Percentiles rank a stretch among this genome's conserved stretches.
Conservation (phyloP, 169 alveolate species). For the Plasmodium adleri region DNA sequence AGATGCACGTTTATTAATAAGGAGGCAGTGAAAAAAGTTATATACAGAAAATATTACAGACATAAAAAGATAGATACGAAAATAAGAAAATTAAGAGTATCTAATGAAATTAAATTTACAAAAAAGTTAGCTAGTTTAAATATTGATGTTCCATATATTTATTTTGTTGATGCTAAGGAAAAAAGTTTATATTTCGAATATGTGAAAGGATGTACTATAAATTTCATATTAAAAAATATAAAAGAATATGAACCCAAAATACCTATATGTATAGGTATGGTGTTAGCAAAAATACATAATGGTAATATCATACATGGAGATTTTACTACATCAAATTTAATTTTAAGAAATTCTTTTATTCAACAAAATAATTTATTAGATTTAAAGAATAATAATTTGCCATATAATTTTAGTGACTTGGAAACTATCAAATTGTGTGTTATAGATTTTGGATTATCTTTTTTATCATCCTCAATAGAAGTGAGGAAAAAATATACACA, state of each 20-base stretch:
- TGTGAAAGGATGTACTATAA: slow-evolving; percentile 79
- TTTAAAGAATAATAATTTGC: not conserved
- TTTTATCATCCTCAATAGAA: slow-evolving; percentile 81
- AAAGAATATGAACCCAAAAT: slow-evolving; percentile 52
- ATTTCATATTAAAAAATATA: slow-evolving; percentile 33
- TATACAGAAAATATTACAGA: slow-evolving; percentile 79
- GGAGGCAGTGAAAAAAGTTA: slow-evolving; percentile 79
- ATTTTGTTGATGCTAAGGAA: slow-evolving; percentile 80
- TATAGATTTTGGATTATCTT: slow-evolving; percentile 84
- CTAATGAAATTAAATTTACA: slow-evolving; percentile 80
- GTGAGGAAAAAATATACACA: slow-evolving; percentile 39
- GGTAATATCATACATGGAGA: slow-evolving; percentile 86
- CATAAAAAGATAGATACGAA: slow-evolving; percentile 80
- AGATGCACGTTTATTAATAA: slow-evolving; percentile 75
- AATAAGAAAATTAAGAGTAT: slow-evolving; percentile 77
- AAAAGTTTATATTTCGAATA: slow-evolving; percentile 80
- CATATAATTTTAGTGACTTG: slow-evolving; percentile 20
- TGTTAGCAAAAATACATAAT: slow-evolving; percentile 84
- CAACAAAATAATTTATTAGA: slow-evolving; percentile 36
- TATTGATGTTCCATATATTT: slow-evolving; percentile 82
- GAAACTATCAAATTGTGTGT: slow-evolving; percentile 57
- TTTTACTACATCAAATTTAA: slow-evolving; percentile 83
- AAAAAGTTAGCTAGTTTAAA: slow-evolving; percentile 78
- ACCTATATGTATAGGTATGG: slow-evolving; percentile 68
- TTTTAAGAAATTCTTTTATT: slow-evolving; percentile 75